phyloP scores from a whole-genome alignment of 176 grass and related monocot genomes.

The Echinochloa phyllopogon region DNA sequence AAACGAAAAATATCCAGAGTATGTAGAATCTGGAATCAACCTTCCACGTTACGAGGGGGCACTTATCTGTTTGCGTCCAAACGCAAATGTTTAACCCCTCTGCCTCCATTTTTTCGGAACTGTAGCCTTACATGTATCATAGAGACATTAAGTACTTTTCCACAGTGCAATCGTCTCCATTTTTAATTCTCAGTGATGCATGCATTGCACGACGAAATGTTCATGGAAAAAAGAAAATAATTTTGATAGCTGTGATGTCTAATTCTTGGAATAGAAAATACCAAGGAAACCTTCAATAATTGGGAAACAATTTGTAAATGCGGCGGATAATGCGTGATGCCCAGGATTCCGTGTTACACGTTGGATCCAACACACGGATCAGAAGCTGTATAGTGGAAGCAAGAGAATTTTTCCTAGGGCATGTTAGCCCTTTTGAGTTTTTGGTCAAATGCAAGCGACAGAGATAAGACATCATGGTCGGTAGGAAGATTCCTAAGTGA shows the following conservation, averaged over 20 bases:
- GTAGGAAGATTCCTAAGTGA: background rate
- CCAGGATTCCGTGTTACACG: slow-evolving; percentile 33
- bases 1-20: slow-evolving; percentile 7
- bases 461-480: background rate
- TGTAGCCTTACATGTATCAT: background rate
- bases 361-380: slow-evolving; percentile 44
- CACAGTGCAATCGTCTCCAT: background rate
- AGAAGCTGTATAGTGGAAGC: background rate
- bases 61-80: slow-evolving; percentile 20
- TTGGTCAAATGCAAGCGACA: slow-evolving; percentile 40
- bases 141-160: slow-evolving; percentile 45
- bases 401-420: slow-evolving; percentile 24
- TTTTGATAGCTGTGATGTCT: slow-evolving; percentile 5
- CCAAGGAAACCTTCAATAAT: slow-evolving; percentile 39
- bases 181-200: background rate
- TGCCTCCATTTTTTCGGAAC: background rate
- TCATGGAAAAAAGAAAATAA: background rate
- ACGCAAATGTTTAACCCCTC: slow-evolving; percentile 4
- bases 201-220: slow-evolving; percentile 44
- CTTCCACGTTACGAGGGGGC: slow-evolving; percentile 21
- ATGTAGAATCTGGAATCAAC: slow-evolving; percentile 7
- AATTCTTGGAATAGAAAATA: slow-evolving; percentile 35
- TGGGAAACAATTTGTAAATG: background rate
- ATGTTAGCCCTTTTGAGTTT: slow-evolving; percentile 9
- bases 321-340: background rate